Evolutionary conservation across 2,329 filamentous ascomycete species (phyloP).

Genomic region (Coniella lustricola): DNA sequence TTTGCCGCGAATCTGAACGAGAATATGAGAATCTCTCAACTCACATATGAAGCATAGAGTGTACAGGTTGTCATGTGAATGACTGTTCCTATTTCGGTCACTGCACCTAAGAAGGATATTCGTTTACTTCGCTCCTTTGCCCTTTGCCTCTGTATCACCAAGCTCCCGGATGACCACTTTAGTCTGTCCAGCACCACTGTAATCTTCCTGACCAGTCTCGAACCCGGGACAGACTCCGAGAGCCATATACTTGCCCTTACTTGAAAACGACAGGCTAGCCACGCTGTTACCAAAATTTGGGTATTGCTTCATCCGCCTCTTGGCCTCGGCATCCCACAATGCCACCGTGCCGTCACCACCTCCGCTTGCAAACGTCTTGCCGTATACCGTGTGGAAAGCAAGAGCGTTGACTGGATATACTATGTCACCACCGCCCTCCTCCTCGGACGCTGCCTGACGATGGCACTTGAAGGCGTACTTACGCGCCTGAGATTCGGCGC

Average conservation of each 20-base stretch:
- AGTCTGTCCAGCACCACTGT: conserved; percentile 63
- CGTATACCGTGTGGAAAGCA: conserved; percentile 74
- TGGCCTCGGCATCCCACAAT: conserved; percentile 85
- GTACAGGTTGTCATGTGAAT: not conserved
- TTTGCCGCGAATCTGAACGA: not conserved
- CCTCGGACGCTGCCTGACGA: conserved; percentile 61
- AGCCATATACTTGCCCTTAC: conserved; percentile 70
- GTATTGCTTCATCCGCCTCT: conserved; percentile 84
- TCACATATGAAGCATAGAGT: not conserved
- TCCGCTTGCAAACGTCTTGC: conserved; percentile 74
- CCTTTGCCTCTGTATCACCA: conserved; percentile 79
- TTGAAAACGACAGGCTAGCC: conserved; percentile 68
- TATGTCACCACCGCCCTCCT: conserved; percentile 62
- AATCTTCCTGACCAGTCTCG: conserved; percentile 78
- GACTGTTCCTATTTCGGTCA: not conserved
- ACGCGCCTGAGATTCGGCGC: conserved; percentile 74
- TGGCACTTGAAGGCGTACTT: conserved; percentile 99
- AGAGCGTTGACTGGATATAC: conserved; percentile 90
- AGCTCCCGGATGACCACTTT: conserved; percentile 78
- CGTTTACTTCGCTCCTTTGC: conserved; percentile 63
- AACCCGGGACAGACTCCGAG: conserved; percentile 81
- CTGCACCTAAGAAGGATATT: not conserved
- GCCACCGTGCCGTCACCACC: conserved; percentile 90
- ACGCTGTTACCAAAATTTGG: conserved; percentile 76
- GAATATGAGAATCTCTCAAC: conserved; percentile 5